Percentiles rank a stretch among this genome's conserved stretches.
Conservation (phyloP, 805 yeast genomes). For the Candida ulmi region DNA sequence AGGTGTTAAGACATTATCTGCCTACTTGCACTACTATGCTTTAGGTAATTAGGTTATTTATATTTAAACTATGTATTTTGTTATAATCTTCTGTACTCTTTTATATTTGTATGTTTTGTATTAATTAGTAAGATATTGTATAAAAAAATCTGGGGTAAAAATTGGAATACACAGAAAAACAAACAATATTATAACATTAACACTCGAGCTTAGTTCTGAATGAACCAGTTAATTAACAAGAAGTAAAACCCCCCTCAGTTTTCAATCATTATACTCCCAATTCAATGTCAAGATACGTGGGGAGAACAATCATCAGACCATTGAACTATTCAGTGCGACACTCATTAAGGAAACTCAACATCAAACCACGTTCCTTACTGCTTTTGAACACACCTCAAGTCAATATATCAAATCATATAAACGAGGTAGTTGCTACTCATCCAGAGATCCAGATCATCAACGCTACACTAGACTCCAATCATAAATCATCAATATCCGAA, state of each 20-base stretch:
- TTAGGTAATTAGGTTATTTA: slow-evolving; percentile 3
- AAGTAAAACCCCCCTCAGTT: no score
- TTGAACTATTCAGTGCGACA: background rate
- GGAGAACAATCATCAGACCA: background rate
- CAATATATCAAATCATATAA: slow-evolving; percentile 2
- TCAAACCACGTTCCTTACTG: background rate
- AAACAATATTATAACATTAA: no score
- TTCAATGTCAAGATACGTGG: no score
- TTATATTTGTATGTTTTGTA: no score
- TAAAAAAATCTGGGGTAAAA: no score
- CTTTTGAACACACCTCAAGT: background rate
- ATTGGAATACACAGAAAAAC: no score
- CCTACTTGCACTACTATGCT: slow-evolving; percentile 85
- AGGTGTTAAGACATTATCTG: slow-evolving; percentile 90
- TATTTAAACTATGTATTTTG: no score
- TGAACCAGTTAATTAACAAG: no score
- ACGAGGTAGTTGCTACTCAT: background rate
- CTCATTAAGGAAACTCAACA: background rate
- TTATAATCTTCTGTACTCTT: no score
- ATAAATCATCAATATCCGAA: background rate
- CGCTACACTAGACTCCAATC: background rate
- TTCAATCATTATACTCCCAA: no score
- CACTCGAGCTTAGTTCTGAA: no score
- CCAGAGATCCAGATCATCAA: background rate
- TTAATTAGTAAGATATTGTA: background rate